These are phyloP conservation scores for Apiospora koreana DNA, from an alignment of 2,329 filamentous ascomycete species.

Conservation along the genomic window DNA sequence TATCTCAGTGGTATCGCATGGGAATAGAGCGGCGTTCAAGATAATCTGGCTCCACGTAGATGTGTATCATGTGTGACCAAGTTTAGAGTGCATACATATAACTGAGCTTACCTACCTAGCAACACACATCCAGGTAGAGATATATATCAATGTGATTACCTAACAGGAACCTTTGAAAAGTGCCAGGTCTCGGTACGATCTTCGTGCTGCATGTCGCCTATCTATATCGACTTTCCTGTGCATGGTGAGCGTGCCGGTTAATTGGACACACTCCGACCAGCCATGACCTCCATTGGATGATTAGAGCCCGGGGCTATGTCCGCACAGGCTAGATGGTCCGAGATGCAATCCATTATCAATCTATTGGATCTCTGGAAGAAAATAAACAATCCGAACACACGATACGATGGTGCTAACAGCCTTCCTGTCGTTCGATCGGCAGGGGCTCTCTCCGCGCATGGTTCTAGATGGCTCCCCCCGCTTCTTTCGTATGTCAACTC, in stretches of 20 bases:
- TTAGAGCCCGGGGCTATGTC: not conserved
- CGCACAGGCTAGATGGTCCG: not conserved
- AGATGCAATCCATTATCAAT: not conserved
- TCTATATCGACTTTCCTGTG: too few species aligned
- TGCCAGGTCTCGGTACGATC: not conserved
- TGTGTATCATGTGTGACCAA: not conserved
- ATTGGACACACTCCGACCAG: not conserved
- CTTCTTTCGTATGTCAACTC: not conserved
- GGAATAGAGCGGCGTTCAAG: not conserved
- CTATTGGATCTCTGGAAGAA: not conserved
- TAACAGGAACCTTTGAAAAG: not conserved
- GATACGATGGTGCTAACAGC: not conserved
- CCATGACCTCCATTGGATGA: not conserved
- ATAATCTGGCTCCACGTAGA: not conserved
- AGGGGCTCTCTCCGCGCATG: not conserved
- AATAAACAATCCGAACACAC: not conserved
- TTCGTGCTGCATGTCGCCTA: not conserved
- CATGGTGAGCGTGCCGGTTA: not conserved
- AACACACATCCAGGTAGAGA: not conserved
- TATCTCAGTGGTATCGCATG: not conserved
- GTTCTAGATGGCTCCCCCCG: not conserved
- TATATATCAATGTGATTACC: not conserved
- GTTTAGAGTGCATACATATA: not conserved
- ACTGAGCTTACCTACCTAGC: too few species aligned
- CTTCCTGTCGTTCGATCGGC: not conserved